A percentile compares a stretch with the other conserved stretches of the same genome.
phyloP scores from a whole-genome alignment of 176 grass and related monocot species.

The Avena eriantha region DNA sequence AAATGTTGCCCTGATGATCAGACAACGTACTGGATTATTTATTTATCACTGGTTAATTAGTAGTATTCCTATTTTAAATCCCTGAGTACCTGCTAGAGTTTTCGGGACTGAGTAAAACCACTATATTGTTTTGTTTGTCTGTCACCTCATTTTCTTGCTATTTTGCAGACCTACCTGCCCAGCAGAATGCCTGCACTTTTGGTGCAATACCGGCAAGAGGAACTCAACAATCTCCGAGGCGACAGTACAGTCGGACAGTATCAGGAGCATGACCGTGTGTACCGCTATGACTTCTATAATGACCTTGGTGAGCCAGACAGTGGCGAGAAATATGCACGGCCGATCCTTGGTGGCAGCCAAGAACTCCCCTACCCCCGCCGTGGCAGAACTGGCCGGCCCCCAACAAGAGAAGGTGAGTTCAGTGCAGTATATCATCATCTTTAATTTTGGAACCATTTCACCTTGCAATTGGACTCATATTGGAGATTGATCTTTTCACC shows the following conservation, averaged over 20 bases:
- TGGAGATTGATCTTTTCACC: slow-evolving; percentile 15
- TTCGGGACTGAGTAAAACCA: not conserved
- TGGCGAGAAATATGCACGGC: slow-evolving; percentile 35
- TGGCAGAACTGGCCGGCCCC: slow-evolving; percentile 59
- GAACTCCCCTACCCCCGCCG: slow-evolving; percentile 89
- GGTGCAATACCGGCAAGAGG: slow-evolving; percentile 59
- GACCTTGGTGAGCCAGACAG: slow-evolving; percentile 79
- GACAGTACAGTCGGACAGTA: slow-evolving; percentile 52
- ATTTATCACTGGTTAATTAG: slow-evolving; percentile 3
- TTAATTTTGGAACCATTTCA: not conserved
- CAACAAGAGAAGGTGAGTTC: slow-evolving; percentile 48
- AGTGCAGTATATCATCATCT: not conserved
- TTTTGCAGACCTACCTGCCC: slow-evolving; percentile 72
- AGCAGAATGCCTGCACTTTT: slow-evolving; percentile 71
- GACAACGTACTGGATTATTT: not conserved
- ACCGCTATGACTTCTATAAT: slow-evolving; percentile 78
- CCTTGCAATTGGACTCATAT: slow-evolving; percentile 17
- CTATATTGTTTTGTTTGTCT: not conserved
- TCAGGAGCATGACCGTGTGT: slow-evolving; percentile 75
- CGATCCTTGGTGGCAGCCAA: slow-evolving; percentile 67
- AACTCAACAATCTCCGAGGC: slow-evolving; percentile 69
- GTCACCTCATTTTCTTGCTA: not conserved
- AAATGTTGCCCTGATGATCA: not conserved
- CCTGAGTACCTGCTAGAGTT: not conserved
- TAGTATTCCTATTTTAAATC: not conserved